phyloP scores from a whole-genome alignment of 805 yeast genomes.

The Yarrowia sp. region DNA sequence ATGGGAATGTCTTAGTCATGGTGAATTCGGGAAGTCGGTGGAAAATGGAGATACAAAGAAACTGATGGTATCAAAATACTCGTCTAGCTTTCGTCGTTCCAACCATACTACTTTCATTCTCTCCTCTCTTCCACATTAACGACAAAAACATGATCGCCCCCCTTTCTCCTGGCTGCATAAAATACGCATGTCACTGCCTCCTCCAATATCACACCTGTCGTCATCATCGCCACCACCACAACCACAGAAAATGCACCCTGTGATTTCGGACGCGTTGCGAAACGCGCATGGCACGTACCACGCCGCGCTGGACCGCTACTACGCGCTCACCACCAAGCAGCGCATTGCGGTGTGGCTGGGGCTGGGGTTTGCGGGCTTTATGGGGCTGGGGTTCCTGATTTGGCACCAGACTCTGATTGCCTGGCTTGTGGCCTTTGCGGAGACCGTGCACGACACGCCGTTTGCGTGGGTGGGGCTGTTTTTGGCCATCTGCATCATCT shows the following conservation, averaged over 20 bases:
- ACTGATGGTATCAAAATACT: background rate
- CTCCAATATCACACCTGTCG: conserved; percentile 3
- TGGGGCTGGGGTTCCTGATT: conserved; percentile 46
- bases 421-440: conserved; percentile 48
- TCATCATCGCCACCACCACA: background rate
- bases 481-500: conserved; percentile 63
- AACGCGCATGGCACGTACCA: conserved; percentile 37
- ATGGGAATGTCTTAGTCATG: background rate
- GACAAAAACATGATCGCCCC: no score
- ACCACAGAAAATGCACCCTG: conserved; percentile 23
- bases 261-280: conserved; percentile 34
- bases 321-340: conserved; percentile 39
- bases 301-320: conserved; percentile 36
- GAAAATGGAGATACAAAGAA: background rate
- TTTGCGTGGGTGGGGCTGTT: conserved; percentile 56
- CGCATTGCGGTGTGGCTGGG: conserved; percentile 40
- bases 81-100: background rate
- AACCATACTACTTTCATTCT: background rate
- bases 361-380: conserved; percentile 23
- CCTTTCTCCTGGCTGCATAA: background rate
- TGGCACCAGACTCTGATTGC: conserved; percentile 50
- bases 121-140: background rate
- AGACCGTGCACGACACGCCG: conserved; percentile 47
- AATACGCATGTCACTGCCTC: background rate
- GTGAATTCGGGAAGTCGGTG: background rate